Base-by-base conservation (phyloP, 2,329 filamentous ascomycete genomes). In the Aureobasidium sp. region DNA sequence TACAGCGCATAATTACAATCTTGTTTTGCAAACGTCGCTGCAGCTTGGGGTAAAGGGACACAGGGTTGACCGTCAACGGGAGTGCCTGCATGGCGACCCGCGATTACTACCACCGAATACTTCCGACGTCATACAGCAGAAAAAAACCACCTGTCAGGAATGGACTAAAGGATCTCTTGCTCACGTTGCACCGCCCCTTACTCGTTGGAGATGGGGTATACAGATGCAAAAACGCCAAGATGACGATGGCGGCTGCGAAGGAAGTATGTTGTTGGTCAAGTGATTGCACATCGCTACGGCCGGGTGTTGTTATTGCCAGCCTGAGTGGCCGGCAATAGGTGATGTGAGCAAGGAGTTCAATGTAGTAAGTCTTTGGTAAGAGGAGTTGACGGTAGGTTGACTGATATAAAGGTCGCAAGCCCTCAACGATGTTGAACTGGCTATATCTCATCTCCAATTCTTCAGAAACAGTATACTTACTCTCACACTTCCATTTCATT, bases 181-280 rank as follows among this genome's bases (percentile, higher is more conserved):
- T 42, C 29, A 50, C 29, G 45, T 41, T 50, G 25, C 41, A 49
- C 42, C 14, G 57, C 57, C 57, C 54, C 44, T 50, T 59, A 49
- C 44, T 49, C 57, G 36, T 50, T 21, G 34, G 36, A 30, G 25
- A 25, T 25, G 39, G 25, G n/a, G 36, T 59, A 42, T 49, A 48
- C 27, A 45, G 41, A 37, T 39, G 42, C 8, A n/a, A 27, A 6
- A 47, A 47, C 53, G 54, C 54, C 54, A 59, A 30, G 36, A 59
- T 59, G 57, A 50, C 57, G 57, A 58, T 58, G 54, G 41, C n/a
- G 54, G 54, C 57, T 50, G 34, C 32, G 41, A 57, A n/a, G 36
- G 53, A 44, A 57, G 39, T 57, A 45, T 49, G 32, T 44, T 42
- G 57, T 59, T 32, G 57, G 45, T 59, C 57, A 59, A 59, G 34